These are phyloP conservation scores for Metschnikowia noctiluminum DNA, from an alignment of 805 yeast species.

Conservation along the genomic window DNA sequence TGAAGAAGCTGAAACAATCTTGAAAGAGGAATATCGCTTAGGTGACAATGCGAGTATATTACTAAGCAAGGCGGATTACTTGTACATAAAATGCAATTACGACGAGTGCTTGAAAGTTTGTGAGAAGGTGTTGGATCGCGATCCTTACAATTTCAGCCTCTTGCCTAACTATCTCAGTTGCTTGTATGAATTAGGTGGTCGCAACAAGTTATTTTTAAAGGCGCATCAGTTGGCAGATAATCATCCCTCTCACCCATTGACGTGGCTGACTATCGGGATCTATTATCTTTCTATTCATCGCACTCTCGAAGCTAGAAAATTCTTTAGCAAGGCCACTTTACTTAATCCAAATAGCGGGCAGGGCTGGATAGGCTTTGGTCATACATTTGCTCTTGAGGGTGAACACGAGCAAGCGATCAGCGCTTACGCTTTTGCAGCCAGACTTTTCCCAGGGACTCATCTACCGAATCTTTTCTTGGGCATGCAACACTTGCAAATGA, in stretches of 20 bases:
- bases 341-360: constrained; percentile 87
- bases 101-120: constrained; percentile 73
- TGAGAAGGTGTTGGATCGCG: constrained; percentile 54
- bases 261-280: constrained; percentile 92
- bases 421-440: constrained; percentile 93
- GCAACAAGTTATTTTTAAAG: constrained; percentile 71
- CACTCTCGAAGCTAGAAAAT: constrained; percentile 78
- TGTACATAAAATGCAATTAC: constrained; percentile 74
- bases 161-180: constrained; percentile 81
- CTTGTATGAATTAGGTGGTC: constrained; percentile 78
- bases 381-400: constrained; percentile 96
- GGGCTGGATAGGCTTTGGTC: constrained; percentile 98
- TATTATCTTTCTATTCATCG: constrained; percentile 77
- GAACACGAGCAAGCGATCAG: constrained; percentile 98
- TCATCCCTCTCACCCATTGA: constrained; percentile 74
- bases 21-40: constrained; percentile 70
- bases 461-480: constrained; percentile 87
- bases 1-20: constrained; percentile 61
- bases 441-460: constrained; percentile 88
- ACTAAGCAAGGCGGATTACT: constrained; percentile 62
- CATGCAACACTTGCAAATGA: constrained; percentile 92
- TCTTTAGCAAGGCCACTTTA: constrained; percentile 84
- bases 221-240: constrained; percentile 85
- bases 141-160: constrained; percentile 67
- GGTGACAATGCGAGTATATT: constrained; percentile 68